Conservation (phyloP, 345 rosid species). For the Aegle marmelos region DNA sequence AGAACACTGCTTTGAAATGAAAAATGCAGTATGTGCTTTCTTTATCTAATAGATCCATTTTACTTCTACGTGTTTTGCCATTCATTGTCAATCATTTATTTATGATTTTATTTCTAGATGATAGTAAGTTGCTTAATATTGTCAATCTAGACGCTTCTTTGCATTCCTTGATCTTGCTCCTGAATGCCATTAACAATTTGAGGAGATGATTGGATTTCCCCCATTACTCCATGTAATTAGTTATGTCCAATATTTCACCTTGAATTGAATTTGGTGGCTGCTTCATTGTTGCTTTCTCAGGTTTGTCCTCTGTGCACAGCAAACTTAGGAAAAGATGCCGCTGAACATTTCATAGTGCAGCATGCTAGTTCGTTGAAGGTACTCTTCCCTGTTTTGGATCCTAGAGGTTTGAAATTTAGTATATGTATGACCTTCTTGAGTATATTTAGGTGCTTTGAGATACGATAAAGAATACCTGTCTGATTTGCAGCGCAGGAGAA, state of each 20-base stretch:
- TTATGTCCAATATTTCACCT: background rate
- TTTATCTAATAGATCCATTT: background rate
- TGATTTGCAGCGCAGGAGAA: slow-evolving; percentile 47
- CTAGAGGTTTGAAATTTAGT: slow-evolving; percentile 2
- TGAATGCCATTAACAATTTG: background rate
- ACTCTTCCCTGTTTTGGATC: slow-evolving; percentile 1
- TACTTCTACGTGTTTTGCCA: background rate
- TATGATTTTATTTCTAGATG: background rate
- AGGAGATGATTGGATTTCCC: background rate
- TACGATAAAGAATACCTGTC: slow-evolving; percentile 7
- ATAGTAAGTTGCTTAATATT: background rate
- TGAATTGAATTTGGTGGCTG: slow-evolving; percentile 3
- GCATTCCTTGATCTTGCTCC: background rate
- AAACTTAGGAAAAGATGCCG: slow-evolving; percentile 54
- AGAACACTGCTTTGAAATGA: slow-evolving; percentile 61
- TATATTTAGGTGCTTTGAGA: slow-evolving; percentile 9
- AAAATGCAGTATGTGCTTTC: slow-evolving; percentile 46
- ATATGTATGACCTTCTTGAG: background rate
- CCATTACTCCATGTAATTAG: background rate
- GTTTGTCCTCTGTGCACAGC: slow-evolving; percentile 69
- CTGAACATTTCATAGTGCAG: slow-evolving; percentile 52
- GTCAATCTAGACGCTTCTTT: background rate
- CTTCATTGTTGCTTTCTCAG: slow-evolving; percentile 27
- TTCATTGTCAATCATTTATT: background rate
- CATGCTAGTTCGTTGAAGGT: slow-evolving; percentile 56